These are phyloP conservation scores for Colletotrichum scovillei DNA, from an alignment of 2,329 filamentous ascomycete species.

Conservation along the genomic window DNA sequence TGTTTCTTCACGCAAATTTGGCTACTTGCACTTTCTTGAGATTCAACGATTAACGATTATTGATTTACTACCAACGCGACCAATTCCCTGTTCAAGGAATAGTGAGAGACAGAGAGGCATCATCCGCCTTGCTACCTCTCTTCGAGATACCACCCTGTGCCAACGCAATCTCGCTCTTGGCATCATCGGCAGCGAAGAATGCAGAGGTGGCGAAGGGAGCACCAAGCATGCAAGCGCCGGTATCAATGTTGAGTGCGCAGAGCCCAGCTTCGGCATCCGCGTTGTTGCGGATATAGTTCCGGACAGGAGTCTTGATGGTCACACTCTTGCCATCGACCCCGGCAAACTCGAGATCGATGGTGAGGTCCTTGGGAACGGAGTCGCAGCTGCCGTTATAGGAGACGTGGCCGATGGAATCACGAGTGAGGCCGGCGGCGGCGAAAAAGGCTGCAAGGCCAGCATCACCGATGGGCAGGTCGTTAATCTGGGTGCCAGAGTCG, in stretches of 20 bases:
- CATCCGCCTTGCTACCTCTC: conserved; percentile 3
- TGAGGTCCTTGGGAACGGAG: conserved; percentile 10
- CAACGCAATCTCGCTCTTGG: conserved; percentile 18
- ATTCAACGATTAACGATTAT: background rate
- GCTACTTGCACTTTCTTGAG: background rate
- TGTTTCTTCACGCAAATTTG: background rate
- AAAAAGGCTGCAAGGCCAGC: background rate
- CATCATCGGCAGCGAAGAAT: conserved; percentile 23
- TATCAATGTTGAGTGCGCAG: conserved; percentile 23
- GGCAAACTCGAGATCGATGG: conserved; percentile 27
- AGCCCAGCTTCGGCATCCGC: background rate
- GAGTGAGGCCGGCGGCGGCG: conserved; percentile 4
- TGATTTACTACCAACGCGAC: background rate
- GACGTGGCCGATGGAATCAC: conserved; percentile 1
- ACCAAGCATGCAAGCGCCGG: conserved; percentile 20
- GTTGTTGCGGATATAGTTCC: conserved; percentile 31
- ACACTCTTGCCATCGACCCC: conserved; percentile 15
- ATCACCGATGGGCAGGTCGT: conserved; percentile 10
- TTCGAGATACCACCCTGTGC: conserved; percentile 20
- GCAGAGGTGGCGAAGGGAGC: conserved; percentile 20
- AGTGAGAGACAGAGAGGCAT: background rate
- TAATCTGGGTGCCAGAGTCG: conserved; percentile 22
- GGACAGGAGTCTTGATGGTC: conserved; percentile 24
- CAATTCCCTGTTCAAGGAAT: background rate
- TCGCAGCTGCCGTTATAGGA: conserved; percentile 23